phyloP scores from a whole-genome alignment of 176 grass and related monocot genomes.

The Lolium multiflorum region DNA sequence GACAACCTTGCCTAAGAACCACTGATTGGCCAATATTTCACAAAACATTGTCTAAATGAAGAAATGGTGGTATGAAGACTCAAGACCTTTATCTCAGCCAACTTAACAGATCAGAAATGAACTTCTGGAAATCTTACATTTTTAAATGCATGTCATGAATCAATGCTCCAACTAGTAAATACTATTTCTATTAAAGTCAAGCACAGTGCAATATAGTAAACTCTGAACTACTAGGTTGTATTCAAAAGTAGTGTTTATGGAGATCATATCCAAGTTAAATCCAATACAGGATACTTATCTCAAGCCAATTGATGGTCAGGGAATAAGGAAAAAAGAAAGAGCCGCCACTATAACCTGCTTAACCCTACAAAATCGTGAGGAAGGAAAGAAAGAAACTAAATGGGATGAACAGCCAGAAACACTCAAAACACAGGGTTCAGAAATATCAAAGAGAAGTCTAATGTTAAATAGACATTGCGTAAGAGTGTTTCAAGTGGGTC shows the following conservation, averaged over 20 bases:
- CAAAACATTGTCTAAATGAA: background rate
- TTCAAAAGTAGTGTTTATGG: background rate
- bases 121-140: background rate
- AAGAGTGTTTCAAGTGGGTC: constrained; percentile 23
- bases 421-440: background rate
- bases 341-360: constrained; percentile 34
- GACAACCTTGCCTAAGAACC: background rate
- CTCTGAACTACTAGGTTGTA: background rate
- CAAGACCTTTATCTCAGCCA: background rate
- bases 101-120: background rate
- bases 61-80: background rate
- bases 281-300: background rate
- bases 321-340: constrained; percentile 17
- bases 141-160: background rate
- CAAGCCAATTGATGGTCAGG: background rate
- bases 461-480: background rate
- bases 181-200: background rate
- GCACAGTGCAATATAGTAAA: background rate
- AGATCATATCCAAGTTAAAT: background rate
- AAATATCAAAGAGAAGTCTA: constrained; percentile 22
- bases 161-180: background rate
- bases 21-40: background rate
- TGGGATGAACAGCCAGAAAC: background rate
- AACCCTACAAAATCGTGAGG: constrained; percentile 28
- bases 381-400: constrained; percentile 28